Percentiles rank a stretch among this genome's conserved stretches.
Conservation (phyloP, 2,329 filamentous ascomycete species). For the Fusarium papillatum region DNA sequence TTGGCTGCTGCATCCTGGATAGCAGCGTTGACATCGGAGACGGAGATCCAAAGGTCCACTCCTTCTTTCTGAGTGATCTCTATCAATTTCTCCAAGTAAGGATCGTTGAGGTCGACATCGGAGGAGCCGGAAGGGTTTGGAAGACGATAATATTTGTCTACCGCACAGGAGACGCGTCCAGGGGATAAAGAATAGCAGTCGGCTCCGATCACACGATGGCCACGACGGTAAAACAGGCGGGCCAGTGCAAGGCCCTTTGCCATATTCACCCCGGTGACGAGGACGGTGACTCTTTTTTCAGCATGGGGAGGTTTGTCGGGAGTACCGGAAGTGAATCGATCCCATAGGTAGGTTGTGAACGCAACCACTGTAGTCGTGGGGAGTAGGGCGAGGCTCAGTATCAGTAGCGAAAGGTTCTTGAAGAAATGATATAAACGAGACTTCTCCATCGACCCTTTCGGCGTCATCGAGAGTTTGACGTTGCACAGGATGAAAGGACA, state of each 20-base stretch:
- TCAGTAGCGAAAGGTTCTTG: slow-evolving; percentile 29
- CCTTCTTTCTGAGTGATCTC: slow-evolving; percentile 71
- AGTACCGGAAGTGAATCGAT: neutral
- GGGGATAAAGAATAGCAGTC: slow-evolving; percentile 69
- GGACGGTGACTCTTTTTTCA: slow-evolving; percentile 59
- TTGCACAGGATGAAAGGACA: neutral
- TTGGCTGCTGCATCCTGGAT: slow-evolving; percentile 77
- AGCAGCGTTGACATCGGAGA: slow-evolving; percentile 76
- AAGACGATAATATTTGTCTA: slow-evolving; percentile 67
- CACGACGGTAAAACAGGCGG: slow-evolving; percentile 72
- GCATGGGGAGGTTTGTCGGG: neutral
- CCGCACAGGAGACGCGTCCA: slow-evolving; percentile 69
- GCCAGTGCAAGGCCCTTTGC: slow-evolving; percentile 77
- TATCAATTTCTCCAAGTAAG: slow-evolving; percentile 70
- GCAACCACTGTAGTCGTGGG: slow-evolving; percentile 11
- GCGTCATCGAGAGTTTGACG: neutral
- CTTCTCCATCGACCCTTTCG: neutral
- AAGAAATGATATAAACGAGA: slow-evolving; percentile 12
- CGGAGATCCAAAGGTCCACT: slow-evolving; percentile 81
- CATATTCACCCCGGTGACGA: slow-evolving; percentile 82
- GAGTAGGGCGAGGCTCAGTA: slow-evolving; percentile 27
- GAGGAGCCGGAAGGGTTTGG: slow-evolving; percentile 44
- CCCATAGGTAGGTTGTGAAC: slow-evolving; percentile 18
- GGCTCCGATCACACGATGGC: slow-evolving; percentile 80
- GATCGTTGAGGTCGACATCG: slow-evolving; percentile 45